These are phyloP conservation scores for Phoma herbarum DNA, from an alignment of 2,329 filamentous ascomycete genomes.

Conservation along the genomic window DNA sequence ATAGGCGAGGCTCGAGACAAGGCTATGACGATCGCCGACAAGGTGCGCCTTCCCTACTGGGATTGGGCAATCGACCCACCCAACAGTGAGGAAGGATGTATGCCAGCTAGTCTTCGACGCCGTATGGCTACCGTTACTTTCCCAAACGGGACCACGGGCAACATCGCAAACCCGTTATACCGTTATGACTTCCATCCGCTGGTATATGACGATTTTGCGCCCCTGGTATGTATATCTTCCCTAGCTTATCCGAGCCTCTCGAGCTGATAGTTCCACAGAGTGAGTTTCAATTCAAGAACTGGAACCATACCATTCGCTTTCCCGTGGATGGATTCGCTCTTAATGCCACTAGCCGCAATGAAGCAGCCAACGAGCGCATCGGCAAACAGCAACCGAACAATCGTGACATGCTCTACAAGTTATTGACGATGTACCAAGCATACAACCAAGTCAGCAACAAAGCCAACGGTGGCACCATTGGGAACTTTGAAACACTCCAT, in stretches of 20 bases:
- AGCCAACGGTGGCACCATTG: constrained; percentile 43
- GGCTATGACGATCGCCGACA: constrained; percentile 35
- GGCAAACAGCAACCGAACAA: constrained; percentile 42
- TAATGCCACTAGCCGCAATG: constrained; percentile 42
- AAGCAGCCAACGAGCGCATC: constrained; percentile 37
- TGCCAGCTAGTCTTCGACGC: constrained; percentile 37
- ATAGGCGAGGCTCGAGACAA: constrained; percentile 33
- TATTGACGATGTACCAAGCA: constrained; percentile 43
- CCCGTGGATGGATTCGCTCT: constrained; percentile 34
- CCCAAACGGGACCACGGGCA: constrained; percentile 37
- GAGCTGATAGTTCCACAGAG: constrained; percentile 21
- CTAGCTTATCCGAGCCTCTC: too few species aligned
- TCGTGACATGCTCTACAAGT: constrained; percentile 44
- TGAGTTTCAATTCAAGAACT: constrained; percentile 45
- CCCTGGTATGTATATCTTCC: constrained; percentile 30
- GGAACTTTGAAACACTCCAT: constrained; percentile 45
- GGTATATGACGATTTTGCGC: constrained; percentile 39
- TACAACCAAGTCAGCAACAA: constrained; percentile 47
- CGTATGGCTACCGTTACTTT: constrained; percentile 33
- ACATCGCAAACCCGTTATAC: constrained; percentile 41
- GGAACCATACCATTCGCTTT: constrained; percentile 44
- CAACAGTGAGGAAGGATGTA: constrained; percentile 32
- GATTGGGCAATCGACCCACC: constrained; percentile 45
- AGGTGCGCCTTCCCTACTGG: constrained; percentile 47
- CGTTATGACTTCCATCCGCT: constrained; percentile 45